A percentile compares a stretch with the other conserved stretches of the same genome.
Conservation (phyloP, 2,329 filamentous ascomycete species). For the Incumbomyces lentus region DNA sequence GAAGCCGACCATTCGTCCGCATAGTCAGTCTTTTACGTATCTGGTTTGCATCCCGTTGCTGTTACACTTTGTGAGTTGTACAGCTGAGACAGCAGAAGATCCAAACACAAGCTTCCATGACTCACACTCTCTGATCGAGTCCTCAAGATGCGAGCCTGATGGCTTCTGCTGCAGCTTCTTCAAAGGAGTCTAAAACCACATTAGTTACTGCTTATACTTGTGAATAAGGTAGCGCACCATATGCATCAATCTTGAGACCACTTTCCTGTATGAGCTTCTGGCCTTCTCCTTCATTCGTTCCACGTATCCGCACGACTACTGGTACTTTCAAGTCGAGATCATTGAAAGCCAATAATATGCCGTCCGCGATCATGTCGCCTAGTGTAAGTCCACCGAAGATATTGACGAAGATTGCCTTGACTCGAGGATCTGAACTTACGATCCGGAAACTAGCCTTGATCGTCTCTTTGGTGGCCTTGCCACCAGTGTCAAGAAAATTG, state of each 20-base stretch:
- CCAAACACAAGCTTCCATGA: too few species aligned
- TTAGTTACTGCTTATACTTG: background rate
- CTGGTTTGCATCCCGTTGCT: too few species aligned
- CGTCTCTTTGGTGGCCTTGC: slow-evolving; percentile 73
- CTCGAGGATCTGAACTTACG: slow-evolving; percentile 59
- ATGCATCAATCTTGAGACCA: slow-evolving; percentile 57
- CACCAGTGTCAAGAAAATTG: slow-evolving; percentile 84
- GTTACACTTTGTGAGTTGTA: too few species aligned
- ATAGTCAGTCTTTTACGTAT: too few species aligned
- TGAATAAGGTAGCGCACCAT: slow-evolving; percentile 42
- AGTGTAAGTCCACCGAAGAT: slow-evolving; percentile 62
- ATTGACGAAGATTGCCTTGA: slow-evolving; percentile 63
- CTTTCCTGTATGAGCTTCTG: slow-evolving; percentile 60
- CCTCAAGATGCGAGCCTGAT: slow-evolving; percentile 44
- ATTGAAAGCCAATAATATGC: slow-evolving; percentile 61
- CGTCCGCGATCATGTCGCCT: slow-evolving; percentile 72
- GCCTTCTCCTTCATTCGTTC: slow-evolving; percentile 62
- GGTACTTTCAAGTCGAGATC: slow-evolving; percentile 58
- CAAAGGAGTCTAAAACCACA: slow-evolving; percentile 25
- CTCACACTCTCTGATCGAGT: background rate
- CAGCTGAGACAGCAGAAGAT: too few species aligned
- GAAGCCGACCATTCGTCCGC: too few species aligned
- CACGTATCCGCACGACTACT: slow-evolving; percentile 66
- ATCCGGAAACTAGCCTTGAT: slow-evolving; percentile 68
- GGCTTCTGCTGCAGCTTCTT: slow-evolving; percentile 59